phyloP scores from a whole-genome alignment of 441 rosid species.

The Mallotus japonicus region DNA sequence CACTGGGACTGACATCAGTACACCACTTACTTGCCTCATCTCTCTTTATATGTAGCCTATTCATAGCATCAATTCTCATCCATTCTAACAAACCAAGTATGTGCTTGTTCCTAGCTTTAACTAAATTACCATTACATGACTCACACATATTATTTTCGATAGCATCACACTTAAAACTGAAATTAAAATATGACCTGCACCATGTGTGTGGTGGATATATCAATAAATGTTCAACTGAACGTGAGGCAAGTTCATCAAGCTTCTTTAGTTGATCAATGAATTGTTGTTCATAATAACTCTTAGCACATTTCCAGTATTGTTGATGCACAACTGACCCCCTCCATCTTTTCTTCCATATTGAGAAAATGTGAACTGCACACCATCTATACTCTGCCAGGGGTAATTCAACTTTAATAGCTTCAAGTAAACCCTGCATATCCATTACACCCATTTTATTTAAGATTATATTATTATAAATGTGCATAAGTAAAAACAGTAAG shows the following conservation, averaged over 20 bases:
- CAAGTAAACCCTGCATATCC: not conserved
- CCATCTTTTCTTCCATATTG: not conserved
- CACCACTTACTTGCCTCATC: not conserved
- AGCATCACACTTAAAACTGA: not conserved
- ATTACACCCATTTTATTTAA: too few relatives aligned
- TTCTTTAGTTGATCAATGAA: not conserved
- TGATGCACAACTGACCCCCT: not conserved
- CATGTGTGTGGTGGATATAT: not conserved
- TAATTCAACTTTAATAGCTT: not conserved
- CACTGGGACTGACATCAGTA: not conserved
- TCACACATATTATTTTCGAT: not conserved
- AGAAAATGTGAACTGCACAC: not conserved
- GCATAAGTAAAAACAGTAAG: too few relatives aligned
- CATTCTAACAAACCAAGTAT: not conserved
- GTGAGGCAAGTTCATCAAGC: rapidly evolving
- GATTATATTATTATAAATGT: too few relatives aligned
- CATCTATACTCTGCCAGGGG: not conserved
- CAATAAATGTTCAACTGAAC: not conserved
- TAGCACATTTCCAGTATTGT: not conserved
- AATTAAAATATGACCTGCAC: not conserved
- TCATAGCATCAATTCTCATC: not conserved
- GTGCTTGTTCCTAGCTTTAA: not conserved
- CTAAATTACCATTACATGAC: not conserved
- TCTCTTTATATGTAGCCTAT: not conserved
- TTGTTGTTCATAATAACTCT: rapidly evolving